Conservation (phyloP, 2,329 filamentous ascomycete species). For the Cercospora berteroae region DNA sequence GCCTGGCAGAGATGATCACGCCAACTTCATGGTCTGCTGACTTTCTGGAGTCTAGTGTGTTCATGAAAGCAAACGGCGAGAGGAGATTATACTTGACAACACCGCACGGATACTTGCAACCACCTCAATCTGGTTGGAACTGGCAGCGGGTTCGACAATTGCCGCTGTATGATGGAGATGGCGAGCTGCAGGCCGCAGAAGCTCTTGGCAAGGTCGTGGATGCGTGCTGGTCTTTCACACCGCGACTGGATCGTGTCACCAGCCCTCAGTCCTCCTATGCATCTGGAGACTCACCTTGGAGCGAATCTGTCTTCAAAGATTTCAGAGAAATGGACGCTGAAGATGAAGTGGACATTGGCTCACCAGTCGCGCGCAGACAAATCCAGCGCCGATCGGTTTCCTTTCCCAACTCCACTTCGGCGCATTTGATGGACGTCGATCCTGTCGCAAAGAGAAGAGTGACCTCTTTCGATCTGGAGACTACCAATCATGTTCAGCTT, state of each 20-base stretch:
- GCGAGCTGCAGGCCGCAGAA: slow-evolving; percentile 61
- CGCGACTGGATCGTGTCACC: slow-evolving; percentile 60
- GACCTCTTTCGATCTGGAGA: slow-evolving; percentile 31
- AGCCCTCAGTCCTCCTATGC: slow-evolving; percentile 51
- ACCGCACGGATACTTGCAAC: slow-evolving; percentile 70
- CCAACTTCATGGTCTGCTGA: slow-evolving; percentile 68
- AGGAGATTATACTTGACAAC: slow-evolving; percentile 74
- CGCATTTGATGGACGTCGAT: slow-evolving; percentile 17
- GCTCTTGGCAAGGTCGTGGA: slow-evolving; percentile 38
- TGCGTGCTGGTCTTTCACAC: slow-evolving; percentile 64
- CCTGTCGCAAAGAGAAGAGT: slow-evolving; percentile 34
- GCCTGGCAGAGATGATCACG: slow-evolving; percentile 69
- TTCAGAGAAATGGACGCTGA: slow-evolving; percentile 10
- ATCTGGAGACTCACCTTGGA: slow-evolving; percentile 30
- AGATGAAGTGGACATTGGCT: slow-evolving; percentile 16
- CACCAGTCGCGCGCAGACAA: slow-evolving; percentile 11
- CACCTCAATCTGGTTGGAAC: slow-evolving; percentile 60
- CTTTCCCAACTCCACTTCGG: slow-evolving; percentile 28
- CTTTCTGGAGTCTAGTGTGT: slow-evolving; percentile 67
- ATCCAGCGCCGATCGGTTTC: slow-evolving; percentile 27
- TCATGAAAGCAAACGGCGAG: slow-evolving; percentile 65
- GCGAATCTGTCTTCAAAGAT: slow-evolving; percentile 6
- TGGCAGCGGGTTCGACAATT: slow-evolving; percentile 69
- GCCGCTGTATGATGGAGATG: slow-evolving; percentile 47
- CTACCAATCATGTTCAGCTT: slow-evolving; percentile 28